Evolutionary conservation across 495 filamentous ascomycete species (phyloP), one percentile per base, ranked within the genome.

Genomic region (Rhypophila decipiens): DNA sequence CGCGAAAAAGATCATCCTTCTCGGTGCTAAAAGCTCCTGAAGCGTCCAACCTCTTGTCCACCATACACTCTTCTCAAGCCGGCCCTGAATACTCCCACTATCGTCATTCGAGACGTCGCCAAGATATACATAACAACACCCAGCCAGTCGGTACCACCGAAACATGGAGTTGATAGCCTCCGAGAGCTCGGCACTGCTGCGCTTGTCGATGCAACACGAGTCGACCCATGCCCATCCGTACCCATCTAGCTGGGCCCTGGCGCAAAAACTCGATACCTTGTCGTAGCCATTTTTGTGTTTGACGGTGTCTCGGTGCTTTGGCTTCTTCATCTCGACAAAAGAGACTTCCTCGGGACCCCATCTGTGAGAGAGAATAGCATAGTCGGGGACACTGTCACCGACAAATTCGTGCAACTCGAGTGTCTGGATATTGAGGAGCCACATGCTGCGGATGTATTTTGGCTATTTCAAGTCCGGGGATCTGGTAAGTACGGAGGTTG

Each of bases 11-110:
- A 42, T 11, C 2, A 42, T 0, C 9, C 19, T n/a, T 24, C 19
- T 10, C 2, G 19, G 39, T 0, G 39, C 39, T 12, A 42, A 12
- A 3, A 42, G 2, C 21, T 42, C 39, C 11, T 42, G 39, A 2
- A 42, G 39, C 20, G 39, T 42, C 39, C 39, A 42, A 20, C 39
- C 39, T 10, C 39, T 19, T 10, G 39, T 42, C 13, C 23, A 42
- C 39, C 39, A 42, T 20, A 19, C 5, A 15, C 39, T 18, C 8
- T 9, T 10, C 18, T 0, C 19, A 19, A 42, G 21, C 9, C 27
- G 11, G 19, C 15, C 1, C 19, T 2, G 12, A 9, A 9, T 1
- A 23, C 8, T 13, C 2, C 5, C 9, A 4, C 4, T 2, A 4
- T 20, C 17, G 20, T 1, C 19, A 4, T 0, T 18, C 17, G 39